Evolutionary conservation across 805 yeast species (phyloP), one percentile per base, ranked within the genome.

Genomic region (Barnettozyma botsteinii): DNA sequence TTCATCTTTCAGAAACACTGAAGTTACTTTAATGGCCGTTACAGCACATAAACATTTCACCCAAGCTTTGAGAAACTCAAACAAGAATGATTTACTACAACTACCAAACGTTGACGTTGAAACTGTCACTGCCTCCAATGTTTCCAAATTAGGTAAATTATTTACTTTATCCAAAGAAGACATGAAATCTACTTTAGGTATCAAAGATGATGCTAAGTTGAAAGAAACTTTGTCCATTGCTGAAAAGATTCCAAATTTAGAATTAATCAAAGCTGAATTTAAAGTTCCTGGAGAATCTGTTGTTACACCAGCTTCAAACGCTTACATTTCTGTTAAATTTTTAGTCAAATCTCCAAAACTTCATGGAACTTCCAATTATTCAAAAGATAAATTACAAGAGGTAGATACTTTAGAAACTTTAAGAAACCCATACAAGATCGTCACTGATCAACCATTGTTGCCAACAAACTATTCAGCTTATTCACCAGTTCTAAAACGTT

Each of bases 261-360:
- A 81, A 52, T 65, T 88, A 13, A 48, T 88, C 22, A 75, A 74
- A 37, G 81, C 94, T 31, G 77, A 75, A 42, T 87, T 87, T 64
- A 72, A 73, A 47, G 96, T 91, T 31, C 91, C 96, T 4, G 98
- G 98, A 25, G 97, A 89, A 66, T 57, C 62, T 13, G 66, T 66
- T 23, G 79, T 85, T 22, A 77, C 88, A 0, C 82, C 96, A 21
- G 70, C 73, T 20, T 77, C 97, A 2, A 73, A 74, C 35, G 79
- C 86, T 8, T 89, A 86, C 61, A 66, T 94, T 43, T 79, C 77
- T 23, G 49, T 93, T 19, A 87, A 89, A 61, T 81, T 84, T 43
- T 60, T 85, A 32, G 76, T 87, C 29, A 79, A 81, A 51, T 85
- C 95, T 2, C 79, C 91, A 7, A 72, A 71, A 29, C 83, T 79